Evolutionary conservation across 2,329 filamentous ascomycete species (phyloP), one percentile per base, ranked within the genome.

Genomic region (Clonostachys solani): DNA sequence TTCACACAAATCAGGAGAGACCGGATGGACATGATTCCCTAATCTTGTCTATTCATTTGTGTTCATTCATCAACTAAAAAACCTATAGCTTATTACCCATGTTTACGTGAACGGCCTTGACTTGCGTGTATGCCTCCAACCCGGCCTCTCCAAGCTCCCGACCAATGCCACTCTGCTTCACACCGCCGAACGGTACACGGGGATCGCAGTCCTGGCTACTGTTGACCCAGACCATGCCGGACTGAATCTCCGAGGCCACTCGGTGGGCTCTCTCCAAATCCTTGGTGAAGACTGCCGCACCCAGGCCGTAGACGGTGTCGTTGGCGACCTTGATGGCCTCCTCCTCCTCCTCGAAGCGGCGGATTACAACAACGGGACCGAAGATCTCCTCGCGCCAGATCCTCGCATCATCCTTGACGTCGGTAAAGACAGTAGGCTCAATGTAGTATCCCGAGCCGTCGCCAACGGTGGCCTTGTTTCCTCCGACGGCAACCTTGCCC

Each of bases 141-240:
- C 55, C 55, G 6, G 45, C 48, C 42, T 47, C 48, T 17, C 45
- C 48, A 17, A 50, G 37, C 34, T 46, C 41, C 13, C 80, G 60
- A 2, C 80, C 77, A 58, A 81, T 78, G 5, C 80, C 80, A 58
- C 71, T 76, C 65, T 81, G 74, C 65, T 84, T 84, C 7, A 82
- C 75, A 40, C 77, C 77, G 16, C 60, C 60, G 48, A 60, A 59
- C 2, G 57, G 55, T 15, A 58, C 49, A 6, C 51, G 43, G 3
- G 48, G 49, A 35, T 59, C 54, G 13, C 47, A 50, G 44, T 59
- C 54, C 44, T 59, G 53, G 13, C 52, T 54, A 23, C 53, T 55
- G 48, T 66, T 66, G 44, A 67, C 57, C 62, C 64, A 66, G 15
- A 66, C 63, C 59, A 63, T 65, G 41, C 77, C 78, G 5, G 75